Percentiles rank a stretch among this genome's conserved stretches.
phyloP scores from a whole-genome alignment of 2,329 filamentous ascomycete genomes.

The Colletotrichum aenigma region DNA sequence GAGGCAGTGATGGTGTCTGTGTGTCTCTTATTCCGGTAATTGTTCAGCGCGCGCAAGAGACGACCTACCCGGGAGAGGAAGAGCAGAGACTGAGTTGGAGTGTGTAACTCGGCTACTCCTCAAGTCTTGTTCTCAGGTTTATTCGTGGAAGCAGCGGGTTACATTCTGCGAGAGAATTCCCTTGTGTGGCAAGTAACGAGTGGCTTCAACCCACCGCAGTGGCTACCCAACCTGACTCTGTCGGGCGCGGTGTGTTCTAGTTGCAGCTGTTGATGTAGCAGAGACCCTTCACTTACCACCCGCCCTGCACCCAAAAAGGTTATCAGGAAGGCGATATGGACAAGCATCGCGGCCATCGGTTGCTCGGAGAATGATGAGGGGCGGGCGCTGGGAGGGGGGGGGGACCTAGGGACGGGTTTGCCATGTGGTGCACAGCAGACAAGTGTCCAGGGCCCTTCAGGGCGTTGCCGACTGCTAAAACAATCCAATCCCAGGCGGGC shows the following conservation, averaged over 20 bases:
- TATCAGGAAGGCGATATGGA: conserved; percentile 25
- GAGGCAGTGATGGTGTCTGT: neutral
- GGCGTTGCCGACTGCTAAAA: neutral
- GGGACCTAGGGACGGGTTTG: neutral
- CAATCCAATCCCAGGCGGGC: neutral
- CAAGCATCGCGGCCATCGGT: conserved; percentile 23
- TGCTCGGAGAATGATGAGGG: neutral
- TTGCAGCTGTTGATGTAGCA: neutral
- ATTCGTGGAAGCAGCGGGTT: neutral
- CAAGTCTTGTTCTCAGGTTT: neutral
- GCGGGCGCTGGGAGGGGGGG: neutral
- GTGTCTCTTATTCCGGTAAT: neutral
- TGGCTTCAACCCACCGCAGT: conserved; percentile 3
- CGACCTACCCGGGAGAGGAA: neutral
- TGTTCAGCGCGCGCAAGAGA: neutral
- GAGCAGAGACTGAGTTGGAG: neutral
- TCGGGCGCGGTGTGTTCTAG: neutral
- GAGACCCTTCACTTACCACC: conserved; percentile 11
- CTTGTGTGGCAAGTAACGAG: neutral
- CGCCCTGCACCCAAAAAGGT: conserved; percentile 21
- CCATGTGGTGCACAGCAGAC: neutral
- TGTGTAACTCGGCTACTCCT: neutral
- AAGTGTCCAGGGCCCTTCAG: neutral
- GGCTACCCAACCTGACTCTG: neutral
- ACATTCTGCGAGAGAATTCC: neutral